Conservation (phyloP, 164 flowering plant genomes). For the Berberis thunbergii region DNA sequence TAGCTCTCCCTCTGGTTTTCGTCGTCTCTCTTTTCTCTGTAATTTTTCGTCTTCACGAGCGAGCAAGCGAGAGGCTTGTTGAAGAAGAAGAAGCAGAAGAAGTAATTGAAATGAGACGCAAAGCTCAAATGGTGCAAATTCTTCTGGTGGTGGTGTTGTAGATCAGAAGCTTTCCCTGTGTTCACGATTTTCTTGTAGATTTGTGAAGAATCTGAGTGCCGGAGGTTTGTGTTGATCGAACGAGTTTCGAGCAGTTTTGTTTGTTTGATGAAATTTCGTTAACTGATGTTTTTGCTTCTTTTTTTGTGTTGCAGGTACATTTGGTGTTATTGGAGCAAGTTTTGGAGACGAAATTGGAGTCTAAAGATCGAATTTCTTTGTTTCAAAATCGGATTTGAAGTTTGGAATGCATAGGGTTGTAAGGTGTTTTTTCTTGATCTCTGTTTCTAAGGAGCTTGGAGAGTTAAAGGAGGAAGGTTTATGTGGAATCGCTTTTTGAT, state of each 20-base stretch:
- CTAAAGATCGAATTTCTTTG: background rate
- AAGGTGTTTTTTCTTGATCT: conserved; percentile 5
- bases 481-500: background rate
- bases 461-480: conserved; percentile 1
- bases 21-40: conserved; percentile 9
- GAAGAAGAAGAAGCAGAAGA: no score
- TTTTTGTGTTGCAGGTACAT: no score
- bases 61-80: background rate
- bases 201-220: background rate
- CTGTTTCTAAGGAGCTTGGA: background rate
- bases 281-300: no score
- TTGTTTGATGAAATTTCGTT: no score
- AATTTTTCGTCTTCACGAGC: background rate
- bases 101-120: background rate
- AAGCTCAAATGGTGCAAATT: background rate
- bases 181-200: background rate
- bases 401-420: background rate
- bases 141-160: background rate
- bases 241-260: no score
- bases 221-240: background rate
- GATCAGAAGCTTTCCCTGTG: background rate
- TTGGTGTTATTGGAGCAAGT: background rate
- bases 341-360: background rate
- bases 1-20: conserved; percentile 4
- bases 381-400: background rate